phyloP scores from a whole-genome alignment of 1,284 basidiomycete genomes.

The Cystobasidium slooffiae region DNA sequence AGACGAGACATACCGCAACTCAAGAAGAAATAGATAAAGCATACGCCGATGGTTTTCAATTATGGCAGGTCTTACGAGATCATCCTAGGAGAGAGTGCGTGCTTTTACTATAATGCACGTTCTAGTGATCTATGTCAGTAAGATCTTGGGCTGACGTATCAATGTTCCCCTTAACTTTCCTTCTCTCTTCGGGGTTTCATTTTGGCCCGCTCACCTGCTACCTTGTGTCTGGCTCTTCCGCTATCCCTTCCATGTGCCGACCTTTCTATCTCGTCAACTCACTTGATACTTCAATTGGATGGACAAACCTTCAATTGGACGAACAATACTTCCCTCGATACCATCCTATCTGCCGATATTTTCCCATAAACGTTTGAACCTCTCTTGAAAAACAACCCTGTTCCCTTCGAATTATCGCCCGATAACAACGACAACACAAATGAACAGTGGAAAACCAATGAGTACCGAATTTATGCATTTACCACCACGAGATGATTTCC shows the following conservation, averaged over 20 bases:
- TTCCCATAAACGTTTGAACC: no score
- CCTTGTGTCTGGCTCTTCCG: not conserved
- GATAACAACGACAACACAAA: not conserved
- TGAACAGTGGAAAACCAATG: constrained; percentile 17
- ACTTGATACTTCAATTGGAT: no score
- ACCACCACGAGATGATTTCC: constrained; percentile 36
- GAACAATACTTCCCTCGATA: no score
- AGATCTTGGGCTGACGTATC: no score
- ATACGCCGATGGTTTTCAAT: constrained; percentile 17
- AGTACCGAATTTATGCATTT: constrained; percentile 40
- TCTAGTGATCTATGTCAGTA: no score
- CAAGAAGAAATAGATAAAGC: constrained; percentile 30
- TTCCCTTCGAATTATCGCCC: no score
- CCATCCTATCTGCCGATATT: no score
- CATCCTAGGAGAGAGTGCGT: constrained; percentile 20
- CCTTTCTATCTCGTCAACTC: no score
- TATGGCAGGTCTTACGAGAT: constrained; percentile 18
- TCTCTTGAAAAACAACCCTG: no score
- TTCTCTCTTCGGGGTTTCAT: not conserved
- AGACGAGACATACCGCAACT: constrained; percentile 12
- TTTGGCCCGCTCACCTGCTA: not conserved
- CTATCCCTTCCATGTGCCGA: not conserved
- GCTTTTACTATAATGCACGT: not conserved
- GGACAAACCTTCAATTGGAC: no score
- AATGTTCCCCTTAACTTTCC: not conserved